These are phyloP conservation scores for Parafenestella ontariensis DNA, from an alignment of 2,329 filamentous ascomycete species.

Conservation along the genomic window DNA sequence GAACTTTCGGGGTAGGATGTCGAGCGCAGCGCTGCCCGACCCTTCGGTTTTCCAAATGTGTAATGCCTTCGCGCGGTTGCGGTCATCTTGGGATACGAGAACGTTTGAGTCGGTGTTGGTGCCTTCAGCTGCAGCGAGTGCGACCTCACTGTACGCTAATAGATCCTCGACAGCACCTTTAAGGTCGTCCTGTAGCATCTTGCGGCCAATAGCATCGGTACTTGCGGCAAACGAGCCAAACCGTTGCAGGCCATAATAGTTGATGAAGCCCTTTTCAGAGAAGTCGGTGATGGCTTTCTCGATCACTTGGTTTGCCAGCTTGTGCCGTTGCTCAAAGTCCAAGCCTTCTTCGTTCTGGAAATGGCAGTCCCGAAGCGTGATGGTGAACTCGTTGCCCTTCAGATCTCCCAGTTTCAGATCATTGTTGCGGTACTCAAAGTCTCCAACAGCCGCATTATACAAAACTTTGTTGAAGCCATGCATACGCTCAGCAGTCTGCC, in stretches of 20 bases:
- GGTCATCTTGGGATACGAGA: conserved; percentile 75
- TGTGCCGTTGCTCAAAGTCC: conserved; percentile 44
- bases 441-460: conserved; percentile 71
- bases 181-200: conserved; percentile 83
- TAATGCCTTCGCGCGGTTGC: conserved; percentile 78
- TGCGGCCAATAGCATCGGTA: conserved; percentile 83
- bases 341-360: conserved; percentile 59
- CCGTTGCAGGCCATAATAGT: conserved; percentile 97
- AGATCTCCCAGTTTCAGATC: conserved; percentile 84
- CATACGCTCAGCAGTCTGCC: conserved; percentile 68
- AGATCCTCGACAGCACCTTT: conserved; percentile 80
- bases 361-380: conserved; percentile 85
- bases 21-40: conserved; percentile 66
- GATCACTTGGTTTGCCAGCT: conserved; percentile 61
- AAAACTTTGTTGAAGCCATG: conserved; percentile 67
- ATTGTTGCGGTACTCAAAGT: conserved; percentile 77
- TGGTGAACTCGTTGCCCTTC: conserved; percentile 88
- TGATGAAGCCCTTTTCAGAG: conserved; percentile 81
- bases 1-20: conserved; percentile 79
- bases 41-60: conserved; percentile 72
- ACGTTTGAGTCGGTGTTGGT: conserved; percentile 47
- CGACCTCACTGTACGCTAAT: conserved; percentile 72
- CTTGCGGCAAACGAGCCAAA: conserved; percentile 89
- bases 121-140: conserved; percentile 63
- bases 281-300: conserved; percentile 70